Conservation (phyloP, 176 grass and related monocot species). For the Themeda triandra region DNA sequence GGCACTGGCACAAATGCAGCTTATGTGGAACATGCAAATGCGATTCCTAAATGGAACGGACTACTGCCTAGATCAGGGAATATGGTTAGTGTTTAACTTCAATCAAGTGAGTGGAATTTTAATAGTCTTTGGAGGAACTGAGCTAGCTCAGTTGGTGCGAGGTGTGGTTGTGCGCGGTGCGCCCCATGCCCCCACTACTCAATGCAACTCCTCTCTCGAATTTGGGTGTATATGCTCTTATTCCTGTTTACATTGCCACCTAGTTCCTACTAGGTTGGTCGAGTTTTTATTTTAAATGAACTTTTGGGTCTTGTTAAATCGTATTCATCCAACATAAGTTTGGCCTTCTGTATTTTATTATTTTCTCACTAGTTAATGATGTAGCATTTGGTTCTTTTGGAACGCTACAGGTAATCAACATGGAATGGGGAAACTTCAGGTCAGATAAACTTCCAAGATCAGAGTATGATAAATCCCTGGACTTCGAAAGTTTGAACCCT, state of each 20-base stretch:
- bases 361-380: conserved; percentile 17
- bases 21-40: conserved; percentile 69
- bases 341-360: conserved; percentile 4
- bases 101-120: neutral
- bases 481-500: conserved; percentile 87
- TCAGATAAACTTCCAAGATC: conserved; percentile 69
- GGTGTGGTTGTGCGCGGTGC: neutral
- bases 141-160: neutral
- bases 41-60: conserved; percentile 82
- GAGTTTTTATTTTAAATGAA: neutral
- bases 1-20: conserved; percentile 97
- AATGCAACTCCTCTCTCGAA: neutral
- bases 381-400: neutral
- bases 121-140: neutral
- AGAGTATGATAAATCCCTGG: conserved; percentile 63
- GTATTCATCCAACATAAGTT: neutral
- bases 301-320: conserved; percentile 4
- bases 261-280: neutral
- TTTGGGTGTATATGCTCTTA: neutral
- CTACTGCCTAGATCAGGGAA: conserved; percentile 73
- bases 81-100: conserved; percentile 51
- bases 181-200: neutral
- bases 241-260: neutral
- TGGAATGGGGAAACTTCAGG: conserved; percentile 93
- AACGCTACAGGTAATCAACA: conserved; percentile 78